Conservation (phyloP, 352 stramenopile species). For the Phytophthora syringae region DNA sequence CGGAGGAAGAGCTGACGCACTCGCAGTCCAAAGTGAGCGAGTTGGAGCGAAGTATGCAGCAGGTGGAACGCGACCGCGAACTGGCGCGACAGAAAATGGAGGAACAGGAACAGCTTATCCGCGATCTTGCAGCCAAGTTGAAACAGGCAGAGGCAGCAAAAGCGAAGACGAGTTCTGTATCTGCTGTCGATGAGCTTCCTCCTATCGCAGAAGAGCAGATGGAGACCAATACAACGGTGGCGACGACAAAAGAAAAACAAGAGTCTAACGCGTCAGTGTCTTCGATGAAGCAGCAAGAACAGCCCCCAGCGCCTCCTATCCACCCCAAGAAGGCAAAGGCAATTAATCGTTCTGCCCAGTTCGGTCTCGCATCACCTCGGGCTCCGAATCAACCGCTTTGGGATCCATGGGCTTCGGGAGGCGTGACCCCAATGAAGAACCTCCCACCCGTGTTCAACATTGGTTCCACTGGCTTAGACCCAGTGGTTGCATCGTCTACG, state of each 20-base stretch:
- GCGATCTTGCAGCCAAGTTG: constrained; percentile 44
- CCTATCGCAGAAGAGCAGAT: constrained; percentile 36
- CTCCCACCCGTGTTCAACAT: constrained; percentile 43
- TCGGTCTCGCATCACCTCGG: constrained; percentile 37
- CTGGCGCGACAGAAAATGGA: constrained; percentile 37
- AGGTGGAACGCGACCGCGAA: constrained; percentile 45
- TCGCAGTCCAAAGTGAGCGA: constrained; percentile 48
- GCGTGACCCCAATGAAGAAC: constrained; percentile 43
- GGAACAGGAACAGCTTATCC: constrained; percentile 56
- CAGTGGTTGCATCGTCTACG: constrained; percentile 25
- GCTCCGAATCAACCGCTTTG: constrained; percentile 44
- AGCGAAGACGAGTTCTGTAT: constrained; percentile 4
- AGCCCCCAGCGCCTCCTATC: neutral
- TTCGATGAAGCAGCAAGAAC: neutral
- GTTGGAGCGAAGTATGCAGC: constrained; percentile 55
- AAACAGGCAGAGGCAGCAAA: constrained; percentile 33
- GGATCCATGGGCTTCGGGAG: constrained; percentile 52
- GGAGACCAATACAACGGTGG: neutral
- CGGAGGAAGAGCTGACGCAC: constrained; percentile 55
- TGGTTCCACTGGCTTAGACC: constrained; percentile 36
- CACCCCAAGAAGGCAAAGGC: constrained; percentile 12
- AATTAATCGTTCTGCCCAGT: constrained; percentile 17
- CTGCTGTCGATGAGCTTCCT: constrained; percentile 30
- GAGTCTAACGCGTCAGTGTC: neutral
- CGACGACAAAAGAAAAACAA: neutral